Percentiles rank a stretch among this genome's conserved stretches.
phyloP scores from a whole-genome alignment of 2,329 filamentous ascomycete species.

The Hirsutella minnesotensis region DNA sequence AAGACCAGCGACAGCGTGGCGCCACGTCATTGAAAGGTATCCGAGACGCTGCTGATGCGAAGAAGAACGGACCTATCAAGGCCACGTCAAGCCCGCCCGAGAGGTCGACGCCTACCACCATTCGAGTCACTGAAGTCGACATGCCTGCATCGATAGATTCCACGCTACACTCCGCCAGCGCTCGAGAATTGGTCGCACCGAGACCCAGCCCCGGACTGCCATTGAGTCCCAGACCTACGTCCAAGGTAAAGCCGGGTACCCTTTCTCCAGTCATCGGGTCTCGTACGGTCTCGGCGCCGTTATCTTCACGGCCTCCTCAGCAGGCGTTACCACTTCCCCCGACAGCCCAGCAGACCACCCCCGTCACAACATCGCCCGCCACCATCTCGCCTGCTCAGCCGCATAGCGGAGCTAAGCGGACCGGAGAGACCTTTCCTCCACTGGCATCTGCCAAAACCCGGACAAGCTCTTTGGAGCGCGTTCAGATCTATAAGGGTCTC shows the following conservation, averaged over 20 bases:
- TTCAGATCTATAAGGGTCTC: conserved; percentile 61
- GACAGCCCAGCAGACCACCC: conserved; percentile 53
- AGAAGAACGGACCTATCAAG: conserved; percentile 48
- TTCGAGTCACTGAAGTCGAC: conserved; percentile 24
- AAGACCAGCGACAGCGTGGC: conserved; percentile 73
- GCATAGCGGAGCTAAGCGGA: conserved; percentile 3
- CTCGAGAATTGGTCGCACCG: conserved; percentile 24
- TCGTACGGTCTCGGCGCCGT: conserved; percentile 32
- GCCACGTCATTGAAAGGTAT: conserved; percentile 53
- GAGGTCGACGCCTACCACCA: conserved; percentile 24
- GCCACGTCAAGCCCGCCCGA: conserved; percentile 10
- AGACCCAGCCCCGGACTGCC: conserved; percentile 50
- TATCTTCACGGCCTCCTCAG: conserved; percentile 63
- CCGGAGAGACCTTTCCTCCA: conserved; percentile 22
- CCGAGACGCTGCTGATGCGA: conserved; percentile 60
- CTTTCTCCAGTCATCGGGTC: conserved; percentile 46
- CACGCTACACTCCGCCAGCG: conserved; percentile 29
- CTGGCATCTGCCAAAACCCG: conserved; percentile 12
- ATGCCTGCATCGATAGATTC: conserved; percentile 40
- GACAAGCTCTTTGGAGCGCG: conserved; percentile 30
- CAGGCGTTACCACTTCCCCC: conserved; percentile 63
- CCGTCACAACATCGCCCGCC: conserved; percentile 12
- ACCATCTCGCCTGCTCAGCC: conserved; percentile 2
- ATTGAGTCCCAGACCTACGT: conserved; percentile 44
- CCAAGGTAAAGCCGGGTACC: conserved; percentile 36